These are phyloP conservation scores for Fraxinus paxiana DNA, from an alignment of 305 asterid species.

Conservation along the genomic window DNA sequence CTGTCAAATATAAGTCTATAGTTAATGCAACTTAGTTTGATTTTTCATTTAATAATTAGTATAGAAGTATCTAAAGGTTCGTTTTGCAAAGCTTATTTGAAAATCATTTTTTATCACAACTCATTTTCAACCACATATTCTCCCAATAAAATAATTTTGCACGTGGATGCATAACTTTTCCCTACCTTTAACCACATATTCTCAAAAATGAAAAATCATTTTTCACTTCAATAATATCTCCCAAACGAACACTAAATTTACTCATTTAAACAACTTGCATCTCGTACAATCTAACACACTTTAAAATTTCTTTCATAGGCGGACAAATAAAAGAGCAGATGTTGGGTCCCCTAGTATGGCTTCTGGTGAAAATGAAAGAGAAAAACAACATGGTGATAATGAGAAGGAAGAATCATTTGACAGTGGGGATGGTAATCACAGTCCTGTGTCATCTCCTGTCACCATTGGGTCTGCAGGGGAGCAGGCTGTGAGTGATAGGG, in stretches of 20 bases:
- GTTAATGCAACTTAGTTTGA: not conserved
- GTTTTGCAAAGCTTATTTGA: not conserved
- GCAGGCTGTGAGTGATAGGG: constrained; percentile 38
- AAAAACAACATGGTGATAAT: constrained; percentile 30
- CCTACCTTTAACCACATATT: not conserved
- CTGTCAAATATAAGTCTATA: not conserved
- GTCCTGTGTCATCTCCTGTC: constrained; percentile 45
- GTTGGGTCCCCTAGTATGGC: constrained; percentile 39
- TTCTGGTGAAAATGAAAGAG: constrained; percentile 35
- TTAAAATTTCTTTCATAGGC: constrained; percentile 33
- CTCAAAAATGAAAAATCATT: not conserved
- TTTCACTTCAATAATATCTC: not conserved
- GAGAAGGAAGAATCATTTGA: constrained; percentile 42
- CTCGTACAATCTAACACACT: not conserved
- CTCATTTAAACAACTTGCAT: not conserved
- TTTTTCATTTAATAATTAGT: not conserved
- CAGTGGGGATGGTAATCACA: constrained; percentile 43
- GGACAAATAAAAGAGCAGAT: constrained; percentile 40
- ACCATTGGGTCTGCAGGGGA: constrained; percentile 43
- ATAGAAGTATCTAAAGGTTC: not conserved
- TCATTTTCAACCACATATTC: not conserved
- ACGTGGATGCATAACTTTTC: not conserved
- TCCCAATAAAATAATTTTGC: not conserved
- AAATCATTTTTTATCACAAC: not conserved
- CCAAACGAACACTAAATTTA: not conserved